Conservation (phyloP, 2,329 filamentous ascomycete genomes). For the Dactylonectria macrodidyma region DNA sequence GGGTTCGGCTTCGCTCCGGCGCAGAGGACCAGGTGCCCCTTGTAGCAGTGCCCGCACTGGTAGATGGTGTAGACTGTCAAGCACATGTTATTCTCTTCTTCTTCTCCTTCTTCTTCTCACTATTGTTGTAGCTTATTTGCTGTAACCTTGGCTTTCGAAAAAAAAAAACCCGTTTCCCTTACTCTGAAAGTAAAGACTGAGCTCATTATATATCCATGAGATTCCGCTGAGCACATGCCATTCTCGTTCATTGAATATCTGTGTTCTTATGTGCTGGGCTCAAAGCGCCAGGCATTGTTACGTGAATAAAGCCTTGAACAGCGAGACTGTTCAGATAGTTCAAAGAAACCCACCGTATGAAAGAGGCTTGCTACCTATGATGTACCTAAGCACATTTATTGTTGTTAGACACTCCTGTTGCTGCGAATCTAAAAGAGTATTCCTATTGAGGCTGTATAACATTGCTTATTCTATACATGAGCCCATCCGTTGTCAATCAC, state of each 20-base stretch:
- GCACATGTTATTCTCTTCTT: background rate
- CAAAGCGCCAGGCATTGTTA: background rate
- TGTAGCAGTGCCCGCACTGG: background rate
- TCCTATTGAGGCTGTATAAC: too few species aligned
- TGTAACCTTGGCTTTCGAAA: background rate
- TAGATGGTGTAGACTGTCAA: background rate
- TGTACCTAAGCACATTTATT: too few species aligned
- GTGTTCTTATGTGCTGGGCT: background rate
- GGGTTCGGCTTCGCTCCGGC: background rate
- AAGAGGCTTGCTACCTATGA: too few species aligned
- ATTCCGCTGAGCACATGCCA: too few species aligned
- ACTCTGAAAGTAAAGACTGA: too few species aligned
- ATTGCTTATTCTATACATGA: conserved; percentile 59
- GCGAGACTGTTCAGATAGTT: too few species aligned
- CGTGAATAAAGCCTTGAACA: too few species aligned
- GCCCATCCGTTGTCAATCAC: conserved; percentile 71
- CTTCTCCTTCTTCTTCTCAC: background rate
- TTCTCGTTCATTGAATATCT: too few species aligned
- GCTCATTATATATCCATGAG: too few species aligned
- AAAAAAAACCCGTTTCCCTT: background rate
- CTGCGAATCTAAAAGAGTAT: too few species aligned
- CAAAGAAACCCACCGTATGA: too few species aligned
- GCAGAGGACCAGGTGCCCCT: background rate
- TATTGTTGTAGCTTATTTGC: background rate
- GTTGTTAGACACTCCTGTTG: too few species aligned